A percentile compares a stretch with the other conserved stretches of the same genome.
These are phyloP conservation scores for Dovyalis caffra DNA, from an alignment of 345 rosid genomes.

Conservation along the genomic window DNA sequence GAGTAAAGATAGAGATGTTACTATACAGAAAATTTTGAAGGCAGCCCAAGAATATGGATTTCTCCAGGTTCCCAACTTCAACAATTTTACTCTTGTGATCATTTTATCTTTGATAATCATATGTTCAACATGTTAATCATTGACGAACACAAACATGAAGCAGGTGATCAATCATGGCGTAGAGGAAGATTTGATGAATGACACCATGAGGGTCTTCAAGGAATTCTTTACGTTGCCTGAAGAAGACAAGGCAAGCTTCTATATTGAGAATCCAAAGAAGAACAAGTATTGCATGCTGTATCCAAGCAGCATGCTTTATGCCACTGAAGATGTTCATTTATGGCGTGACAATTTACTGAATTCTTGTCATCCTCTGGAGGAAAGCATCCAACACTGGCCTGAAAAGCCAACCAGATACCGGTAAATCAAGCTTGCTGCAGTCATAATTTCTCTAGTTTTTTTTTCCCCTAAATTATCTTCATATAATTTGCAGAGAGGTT, in stretches of 20 bases:
- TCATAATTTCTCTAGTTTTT: no score
- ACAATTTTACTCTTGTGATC: no score
- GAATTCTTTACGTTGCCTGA: constrained; percentile 35
- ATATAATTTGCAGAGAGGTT: constrained; percentile 20
- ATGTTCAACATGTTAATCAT: no score
- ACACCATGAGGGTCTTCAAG: constrained; percentile 21
- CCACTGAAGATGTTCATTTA: constrained; percentile 22
- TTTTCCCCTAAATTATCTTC: no score
- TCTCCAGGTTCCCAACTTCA: constrained; percentile 26
- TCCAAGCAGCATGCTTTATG: constrained; percentile 25
- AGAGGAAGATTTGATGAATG: constrained; percentile 20
- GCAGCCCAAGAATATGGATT: constrained; percentile 37
- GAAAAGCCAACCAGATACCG: not conserved
- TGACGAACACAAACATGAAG: no score
- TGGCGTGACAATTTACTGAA: constrained; percentile 33
- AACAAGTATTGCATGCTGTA: constrained; percentile 28
- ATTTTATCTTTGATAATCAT: no score
- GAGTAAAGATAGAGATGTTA: not conserved
- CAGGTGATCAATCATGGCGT: constrained; percentile 45
- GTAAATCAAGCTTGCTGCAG: no score
- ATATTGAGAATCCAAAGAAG: constrained; percentile 24
- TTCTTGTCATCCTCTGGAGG: not conserved
- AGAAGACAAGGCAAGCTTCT: constrained; percentile 17
- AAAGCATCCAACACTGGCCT: no score
- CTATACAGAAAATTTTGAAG: constrained; percentile 22